Evolutionary conservation across 139 green algal species (phyloP).

Genomic region (Nannochloris sp.): DNA sequence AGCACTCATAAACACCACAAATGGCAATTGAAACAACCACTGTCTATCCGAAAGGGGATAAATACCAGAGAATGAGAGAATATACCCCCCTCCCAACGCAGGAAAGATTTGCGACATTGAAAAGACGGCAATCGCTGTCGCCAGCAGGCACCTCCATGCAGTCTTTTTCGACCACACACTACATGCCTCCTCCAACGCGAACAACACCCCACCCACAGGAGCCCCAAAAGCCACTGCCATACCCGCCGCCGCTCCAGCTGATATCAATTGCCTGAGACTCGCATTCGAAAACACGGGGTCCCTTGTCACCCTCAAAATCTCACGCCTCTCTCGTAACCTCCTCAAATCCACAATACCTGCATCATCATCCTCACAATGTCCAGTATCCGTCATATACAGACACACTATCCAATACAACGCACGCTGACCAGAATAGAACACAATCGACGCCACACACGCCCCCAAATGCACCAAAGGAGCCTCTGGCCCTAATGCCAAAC

Average conservation of each 20-base stretch:
- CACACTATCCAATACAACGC: background rate
- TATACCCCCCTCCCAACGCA: conserved; percentile 16
- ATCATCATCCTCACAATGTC: background rate
- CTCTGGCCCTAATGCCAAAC: conserved; percentile 48
- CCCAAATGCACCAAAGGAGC: conserved; percentile 87
- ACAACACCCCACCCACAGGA: conserved; percentile 87
- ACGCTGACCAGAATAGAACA: conserved; percentile 21
- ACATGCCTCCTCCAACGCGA: conserved; percentile 80
- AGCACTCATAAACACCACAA: conserved; percentile 51
- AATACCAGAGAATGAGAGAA: conserved; percentile 51
- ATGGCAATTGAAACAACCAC: conserved; percentile 70
- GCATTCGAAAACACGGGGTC: conserved; percentile 26
- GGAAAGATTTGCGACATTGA: conserved; percentile 43
- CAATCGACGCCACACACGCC: conserved; percentile 60
- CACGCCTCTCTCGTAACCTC: background rate
- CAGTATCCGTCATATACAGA: too few species aligned
- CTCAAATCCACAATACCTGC: conserved; percentile 1
- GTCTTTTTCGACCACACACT: conserved; percentile 65
- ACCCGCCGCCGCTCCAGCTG: conserved; percentile 67
- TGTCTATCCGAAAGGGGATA: conserved; percentile 48
- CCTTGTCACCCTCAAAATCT: background rate
- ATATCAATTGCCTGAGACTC: conserved; percentile 79
- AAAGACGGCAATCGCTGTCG: conserved; percentile 52
- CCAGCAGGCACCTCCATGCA: conserved; percentile 79
- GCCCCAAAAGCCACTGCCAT: conserved; percentile 77